Base-by-base conservation (phyloP, 768 basidiomycete genomes). In the Cytidiella melzeri region DNA sequence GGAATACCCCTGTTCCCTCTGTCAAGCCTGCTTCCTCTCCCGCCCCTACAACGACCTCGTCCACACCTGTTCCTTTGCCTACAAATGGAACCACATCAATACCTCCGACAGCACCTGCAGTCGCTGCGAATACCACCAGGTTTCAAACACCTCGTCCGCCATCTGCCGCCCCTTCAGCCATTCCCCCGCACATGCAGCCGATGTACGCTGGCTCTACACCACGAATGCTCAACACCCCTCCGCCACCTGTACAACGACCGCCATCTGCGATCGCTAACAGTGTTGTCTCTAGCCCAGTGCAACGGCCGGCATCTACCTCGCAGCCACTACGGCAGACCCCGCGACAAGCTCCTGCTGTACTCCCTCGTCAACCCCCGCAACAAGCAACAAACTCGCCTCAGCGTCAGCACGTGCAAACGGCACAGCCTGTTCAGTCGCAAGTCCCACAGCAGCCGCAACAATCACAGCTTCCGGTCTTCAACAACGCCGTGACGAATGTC, bases 151-250 rank as follows among this genome's bases (percentile, higher is more conserved):
- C 41, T 10, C 55, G 60, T 6, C 60, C 60, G 3, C 55, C 51
- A 12, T 57, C 58, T 11, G 48, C 52, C 20, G 50, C 52, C 5
- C 56, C 59, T 13, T 46, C 55, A 1, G 47, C 62, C 3, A 60
- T 63, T 2, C 62, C 60, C 7, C 53, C 54, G 3, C 60, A 64
- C 48, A 43, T 61, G 36, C 60, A 61, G 27, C 30, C 30, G 9
- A 30, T 48, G 40, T 48, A 48, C 21, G 21, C 38, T 10, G 20
- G 9, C 46, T 45, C 28, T 56, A 56, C 24, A 50, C 49, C n/a
- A 44, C 13, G 20, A 40, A 39, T 34, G 51, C 37, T 30, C 41
- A 46, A 57, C 47, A 44, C 59, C 39, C 46, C 49, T 12, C 41
- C 51, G 19, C 51, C 51, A 2, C 49, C 55, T 1, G 28, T 55